Evolutionary conservation across 2,329 filamentous ascomycete species (phyloP), one percentile per base, ranked within the genome.

Genomic region (Fonsecaea monophora): DNA sequence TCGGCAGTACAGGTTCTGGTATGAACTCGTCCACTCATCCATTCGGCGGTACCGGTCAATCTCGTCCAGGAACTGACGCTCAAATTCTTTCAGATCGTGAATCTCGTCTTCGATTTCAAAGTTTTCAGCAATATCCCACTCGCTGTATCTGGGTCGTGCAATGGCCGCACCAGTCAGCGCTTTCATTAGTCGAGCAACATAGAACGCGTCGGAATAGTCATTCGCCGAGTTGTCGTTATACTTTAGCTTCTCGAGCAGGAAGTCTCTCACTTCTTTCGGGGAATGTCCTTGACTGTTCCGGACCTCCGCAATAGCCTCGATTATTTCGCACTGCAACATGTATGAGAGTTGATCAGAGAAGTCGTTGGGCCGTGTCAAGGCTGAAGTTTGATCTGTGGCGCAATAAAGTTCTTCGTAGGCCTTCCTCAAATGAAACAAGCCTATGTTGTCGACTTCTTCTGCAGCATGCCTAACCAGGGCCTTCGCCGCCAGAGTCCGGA

Each of bases 201-300:
- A 99, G 74, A 92, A 89, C 69, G 94, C 90, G 74, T 99, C 96
- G 4, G 94, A 97, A 75, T 88, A 96, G 58, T 89, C 80, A 73
- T 99, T 99, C 67, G 91, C 90, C 2, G 91, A 89, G 75, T 99
- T 99, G 79, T 99, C 94, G 75, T 99, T 99, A 81, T 93, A 94
- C 57, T 91, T 90, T 38, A 99, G 83, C 75, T 96, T 91, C 72
- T 97, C 93, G 25, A 96, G 86, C 56, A 99, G 86, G 77, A 97
- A 96, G 45, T 87, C 86, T 65, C 94, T 91, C 4, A 92, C 92
- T 60, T 89, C 84, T 74, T 90, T 83, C 0, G 94, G 94, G 62
- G 93, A 94, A 73, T 88, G 90, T 42, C 92, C 91, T 62, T 89
- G 85, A 45, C 83, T 82, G 74, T 94, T 90, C 59, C 92, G 88